phyloP scores from a whole-genome alignment of 805 yeast genomes.

The Lipomyces anomalus region DNA sequence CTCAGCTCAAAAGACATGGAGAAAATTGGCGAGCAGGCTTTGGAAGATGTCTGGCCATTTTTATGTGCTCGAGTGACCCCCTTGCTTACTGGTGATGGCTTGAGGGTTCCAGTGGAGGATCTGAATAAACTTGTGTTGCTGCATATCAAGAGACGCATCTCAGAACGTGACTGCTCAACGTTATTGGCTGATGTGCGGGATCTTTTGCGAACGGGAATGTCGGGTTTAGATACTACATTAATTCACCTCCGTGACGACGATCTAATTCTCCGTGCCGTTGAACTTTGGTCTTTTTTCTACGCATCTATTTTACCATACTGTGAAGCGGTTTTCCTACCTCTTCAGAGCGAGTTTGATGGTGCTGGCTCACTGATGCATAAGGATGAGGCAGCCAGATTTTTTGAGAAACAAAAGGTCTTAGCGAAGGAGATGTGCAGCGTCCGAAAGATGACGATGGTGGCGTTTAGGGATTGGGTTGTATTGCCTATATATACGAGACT shows the following conservation, averaged over 20 bases:
- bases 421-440: slow-evolving; percentile 25
- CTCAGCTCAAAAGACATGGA: slow-evolving; percentile 27
- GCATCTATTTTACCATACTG: slow-evolving; percentile 52
- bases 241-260: slow-evolving; percentile 34
- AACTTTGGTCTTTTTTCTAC: slow-evolving; percentile 55
- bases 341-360: slow-evolving; percentile 48
- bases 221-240: slow-evolving; percentile 32
- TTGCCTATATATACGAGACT: slow-evolving; percentile 31
- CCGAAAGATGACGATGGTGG: slow-evolving; percentile 30
- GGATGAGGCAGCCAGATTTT: slow-evolving; percentile 36
- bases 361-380: slow-evolving; percentile 36
- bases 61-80: slow-evolving; percentile 42
- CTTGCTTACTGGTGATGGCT: slow-evolving; percentile 44
- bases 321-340: slow-evolving; percentile 56
- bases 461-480: slow-evolving; percentile 35
- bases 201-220: slow-evolving; percentile 31
- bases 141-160: slow-evolving; percentile 38
- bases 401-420: slow-evolving; percentile 30
- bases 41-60: slow-evolving; percentile 48
- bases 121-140: slow-evolving; percentile 44
- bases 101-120: slow-evolving; percentile 54
- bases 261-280: slow-evolving; percentile 13
- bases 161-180: slow-evolving; percentile 35
- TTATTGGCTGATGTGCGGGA: slow-evolving; percentile 44
- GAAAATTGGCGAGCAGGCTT: slow-evolving; percentile 33